Conservation (phyloP, 805 yeast genomes). For the Naumovozyma baii region DNA sequence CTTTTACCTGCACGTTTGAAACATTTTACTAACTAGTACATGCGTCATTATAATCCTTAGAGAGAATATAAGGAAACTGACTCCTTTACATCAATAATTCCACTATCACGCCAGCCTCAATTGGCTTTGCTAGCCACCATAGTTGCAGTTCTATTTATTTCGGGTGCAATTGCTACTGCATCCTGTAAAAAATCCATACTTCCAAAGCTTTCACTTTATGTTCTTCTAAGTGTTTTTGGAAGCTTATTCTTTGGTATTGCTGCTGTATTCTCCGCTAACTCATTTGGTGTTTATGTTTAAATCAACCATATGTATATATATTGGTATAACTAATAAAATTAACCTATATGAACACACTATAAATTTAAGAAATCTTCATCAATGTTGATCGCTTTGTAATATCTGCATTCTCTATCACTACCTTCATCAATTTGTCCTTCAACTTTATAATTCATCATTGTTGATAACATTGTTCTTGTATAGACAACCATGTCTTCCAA, state of each 20-base stretch:
- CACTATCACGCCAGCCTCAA: constrained; percentile 18
- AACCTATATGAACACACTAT: constrained; percentile 1
- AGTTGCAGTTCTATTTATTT: constrained; percentile 12
- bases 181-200: constrained; percentile 11
- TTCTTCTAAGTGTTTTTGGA: constrained; percentile 24
- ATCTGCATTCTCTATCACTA: constrained; percentile 14
- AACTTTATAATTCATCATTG: constrained; percentile 25
- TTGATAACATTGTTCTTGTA: constrained; percentile 31
- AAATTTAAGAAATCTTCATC: constrained; percentile 37
- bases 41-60: too few species aligned
- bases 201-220: constrained; percentile 14
- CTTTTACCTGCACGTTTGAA: background rate
- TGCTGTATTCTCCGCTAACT: constrained; percentile 33
- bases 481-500: constrained; percentile 38
- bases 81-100: constrained; percentile 10
- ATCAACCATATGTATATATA: constrained; percentile 2
- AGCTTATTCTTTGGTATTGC: constrained; percentile 34
- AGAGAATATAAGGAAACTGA: constrained; percentile 13
- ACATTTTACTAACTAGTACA: too few species aligned
- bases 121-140: constrained; percentile 17
- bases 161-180: constrained; percentile 12
- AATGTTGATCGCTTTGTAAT: constrained; percentile 34
- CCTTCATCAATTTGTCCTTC: constrained; percentile 23
- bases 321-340: background rate
- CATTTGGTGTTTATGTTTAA: constrained; percentile 39